Evolutionary conservation across 495 filamentous ascomycete species (phyloP), one percentile per base, ranked within the genome.

Genomic region (Penicillium soppii): DNA sequence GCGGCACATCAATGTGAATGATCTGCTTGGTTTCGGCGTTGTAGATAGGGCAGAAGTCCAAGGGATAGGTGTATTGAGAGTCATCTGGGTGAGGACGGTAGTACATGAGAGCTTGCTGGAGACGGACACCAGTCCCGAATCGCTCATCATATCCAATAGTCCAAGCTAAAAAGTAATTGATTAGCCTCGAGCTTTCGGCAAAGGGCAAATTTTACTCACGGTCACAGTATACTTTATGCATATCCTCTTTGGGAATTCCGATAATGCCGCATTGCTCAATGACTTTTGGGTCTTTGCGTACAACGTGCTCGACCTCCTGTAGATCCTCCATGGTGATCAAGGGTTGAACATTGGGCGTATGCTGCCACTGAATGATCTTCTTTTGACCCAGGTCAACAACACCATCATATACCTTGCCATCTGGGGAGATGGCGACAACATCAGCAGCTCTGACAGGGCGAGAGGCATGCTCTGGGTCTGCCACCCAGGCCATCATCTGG

Each of bases 101-200:
- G 75, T 97, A 97, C 89, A 96, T 95, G 30, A 97, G 73, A 13
- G 91, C 92, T 68, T 97, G 92, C 63, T 97, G 92, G 13, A 96
- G 79, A 49, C 92, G 86, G 23, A 90, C 77, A 27, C 76, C 79
- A 59, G 71, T 91, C 43, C 92, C 91, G 58, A 91, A 92, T 5
- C 92, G 85, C 73, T 95, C 91, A 61, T 97, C 92, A 59, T 90
- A 95, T 16, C 92, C 92, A 70, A 97, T 96, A 12, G 92, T 96
- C 92, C 92, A 97, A 10, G 92, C 90, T 89, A 55, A 3, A 39
- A 10, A 7, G n/a, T 16, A 9, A 20, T 27, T 16, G 13, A 12
- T 51, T 36, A 51, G 43, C 6, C 5, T n/a, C 19, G n/a, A 8
- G 16, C 10, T 29, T 6, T 23, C 4, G 29, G 12, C 9, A 26